These are phyloP conservation scores for Rhazya stricta DNA, from an alignment of 257 asterid species.

Conservation along the genomic window DNA sequence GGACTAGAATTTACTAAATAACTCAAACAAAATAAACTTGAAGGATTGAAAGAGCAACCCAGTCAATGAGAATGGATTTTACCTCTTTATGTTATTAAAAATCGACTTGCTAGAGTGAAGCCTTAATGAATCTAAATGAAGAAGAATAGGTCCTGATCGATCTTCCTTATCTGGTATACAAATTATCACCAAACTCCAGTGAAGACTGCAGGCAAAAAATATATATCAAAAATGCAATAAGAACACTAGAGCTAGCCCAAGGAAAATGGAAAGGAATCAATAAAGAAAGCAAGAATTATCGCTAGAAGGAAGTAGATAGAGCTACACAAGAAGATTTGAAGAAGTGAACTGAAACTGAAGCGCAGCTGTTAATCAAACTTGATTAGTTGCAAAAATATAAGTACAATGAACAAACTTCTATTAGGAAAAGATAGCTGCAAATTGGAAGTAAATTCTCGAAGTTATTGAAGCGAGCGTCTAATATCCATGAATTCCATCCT, in stretches of 20 bases:
- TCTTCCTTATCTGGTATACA: conserved; percentile 79
- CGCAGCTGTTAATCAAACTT: too few species aligned
- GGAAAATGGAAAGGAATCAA: conserved; percentile 14
- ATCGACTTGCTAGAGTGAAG: conserved; percentile 59
- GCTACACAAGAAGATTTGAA: not conserved
- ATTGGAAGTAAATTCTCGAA: not conserved
- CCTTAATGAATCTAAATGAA: conserved; percentile 91
- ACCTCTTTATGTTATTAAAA: conserved; percentile 64
- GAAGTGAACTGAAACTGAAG: not conserved
- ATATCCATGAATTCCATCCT: not conserved
- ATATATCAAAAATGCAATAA: conserved; percentile 20
- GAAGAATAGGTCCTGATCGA: conserved; percentile 55
- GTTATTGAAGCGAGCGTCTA: not conserved
- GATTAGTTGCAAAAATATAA: not conserved
- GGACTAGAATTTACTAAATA: not conserved
- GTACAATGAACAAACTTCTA: not conserved
- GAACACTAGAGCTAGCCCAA: conserved; percentile 16
- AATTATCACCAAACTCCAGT: conserved; percentile 96
- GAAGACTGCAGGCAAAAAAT: conserved; percentile 42
- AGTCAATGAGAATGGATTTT: not conserved
- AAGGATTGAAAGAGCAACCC: not conserved
- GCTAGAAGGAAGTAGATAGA: not conserved
- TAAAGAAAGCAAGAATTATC: conserved; percentile 1
- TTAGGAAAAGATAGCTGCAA: not conserved
- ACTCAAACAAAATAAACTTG: not conserved